Conservation (phyloP, 108 stramenopile species). For the Aurantiochytrium sp. region DNA sequence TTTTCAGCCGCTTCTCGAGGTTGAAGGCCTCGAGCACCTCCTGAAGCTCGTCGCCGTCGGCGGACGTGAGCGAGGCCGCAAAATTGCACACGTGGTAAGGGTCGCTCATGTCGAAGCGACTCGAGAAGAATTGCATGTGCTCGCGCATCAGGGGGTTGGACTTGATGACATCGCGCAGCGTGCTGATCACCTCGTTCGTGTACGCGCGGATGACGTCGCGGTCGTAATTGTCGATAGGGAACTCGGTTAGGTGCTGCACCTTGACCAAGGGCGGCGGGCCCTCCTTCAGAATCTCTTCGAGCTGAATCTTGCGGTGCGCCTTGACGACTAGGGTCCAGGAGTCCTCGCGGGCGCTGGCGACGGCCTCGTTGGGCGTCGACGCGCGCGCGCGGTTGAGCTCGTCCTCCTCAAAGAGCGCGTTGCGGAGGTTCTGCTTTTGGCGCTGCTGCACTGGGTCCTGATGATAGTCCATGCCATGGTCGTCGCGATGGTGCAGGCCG, state of each 20-base stretch:
- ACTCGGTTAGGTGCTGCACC: conserved; percentile 33
- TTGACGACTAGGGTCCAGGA: conserved; percentile 9
- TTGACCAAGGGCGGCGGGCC: conserved; percentile 33
- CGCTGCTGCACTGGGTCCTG: conserved; percentile 11
- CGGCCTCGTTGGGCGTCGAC: background rate
- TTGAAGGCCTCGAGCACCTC: conserved; percentile 81
- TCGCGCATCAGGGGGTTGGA: conserved; percentile 86
- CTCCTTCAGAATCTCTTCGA: background rate
- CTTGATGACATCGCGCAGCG: conserved; percentile 86
- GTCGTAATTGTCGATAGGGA: background rate
- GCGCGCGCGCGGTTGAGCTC: background rate
- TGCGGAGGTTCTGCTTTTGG: background rate
- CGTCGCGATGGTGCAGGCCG: background rate
- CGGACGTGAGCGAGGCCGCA: conserved; percentile 76
- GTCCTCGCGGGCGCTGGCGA: background rate
- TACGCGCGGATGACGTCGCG: conserved; percentile 80
- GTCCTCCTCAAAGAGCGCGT: conserved; percentile 16
- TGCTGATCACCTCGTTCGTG: conserved; percentile 83
- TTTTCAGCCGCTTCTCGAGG: conserved; percentile 77
- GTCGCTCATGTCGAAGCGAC: conserved; percentile 78
- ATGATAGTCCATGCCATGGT: background rate
- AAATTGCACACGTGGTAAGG: conserved; percentile 90
- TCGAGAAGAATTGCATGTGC: conserved; percentile 77
- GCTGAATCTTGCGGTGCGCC: conserved; percentile 35
- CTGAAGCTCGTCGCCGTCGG: conserved; percentile 81